Evolutionary conservation across 1,284 basidiomycete species (phyloP), one percentile per base, ranked within the genome.

Genomic region (Puccinia novopanici): DNA sequence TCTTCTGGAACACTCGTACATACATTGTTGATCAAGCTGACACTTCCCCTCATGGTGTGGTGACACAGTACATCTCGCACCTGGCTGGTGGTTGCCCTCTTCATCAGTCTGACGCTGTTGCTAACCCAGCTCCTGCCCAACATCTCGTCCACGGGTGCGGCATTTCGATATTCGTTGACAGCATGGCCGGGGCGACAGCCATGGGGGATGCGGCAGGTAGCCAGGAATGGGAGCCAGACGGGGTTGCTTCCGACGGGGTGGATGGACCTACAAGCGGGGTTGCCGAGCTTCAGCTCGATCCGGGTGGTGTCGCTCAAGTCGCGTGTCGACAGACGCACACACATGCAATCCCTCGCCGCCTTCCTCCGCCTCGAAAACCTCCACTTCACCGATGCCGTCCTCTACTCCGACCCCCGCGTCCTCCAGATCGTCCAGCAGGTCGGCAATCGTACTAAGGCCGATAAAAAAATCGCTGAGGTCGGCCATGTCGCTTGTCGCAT

Each of bases 401-500:
- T 80, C n/a, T 80, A 80, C 54, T 40, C 42, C 15, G 78, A 80
- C 55, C 59, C 78, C 2, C 67, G 70, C 61, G 78, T 80, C 13
- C 22, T 65, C 0, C 70, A 80, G 24, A 80, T 80, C 67, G 78
- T 80, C 4, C 61, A 63, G 3, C 54, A 59, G 30, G 57, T 80
- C 13, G 78, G 78, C 22, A 80, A 80, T 63, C 19, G 73, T 34
- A 80, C 78, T 27, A 80, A 80, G 50, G 78, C 78, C 3, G 78
- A 80, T 54, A 73, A 80, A 15, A 55, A 63, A 37, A 65, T 80
- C 24, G 70, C 78, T 34, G 78, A 80, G 45, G 59, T 73, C 3
- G 78, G 78, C 22, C 78, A 80, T 65, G 78, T 80, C 24, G 78
- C 78, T 15, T 80, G 78, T 65, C 55, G 78, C 17, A 72, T 80